These are phyloP conservation scores for Mortierella antarctica DNA, from an alignment of 192 early-diverging fungal genomes.

Conservation along the genomic window DNA sequence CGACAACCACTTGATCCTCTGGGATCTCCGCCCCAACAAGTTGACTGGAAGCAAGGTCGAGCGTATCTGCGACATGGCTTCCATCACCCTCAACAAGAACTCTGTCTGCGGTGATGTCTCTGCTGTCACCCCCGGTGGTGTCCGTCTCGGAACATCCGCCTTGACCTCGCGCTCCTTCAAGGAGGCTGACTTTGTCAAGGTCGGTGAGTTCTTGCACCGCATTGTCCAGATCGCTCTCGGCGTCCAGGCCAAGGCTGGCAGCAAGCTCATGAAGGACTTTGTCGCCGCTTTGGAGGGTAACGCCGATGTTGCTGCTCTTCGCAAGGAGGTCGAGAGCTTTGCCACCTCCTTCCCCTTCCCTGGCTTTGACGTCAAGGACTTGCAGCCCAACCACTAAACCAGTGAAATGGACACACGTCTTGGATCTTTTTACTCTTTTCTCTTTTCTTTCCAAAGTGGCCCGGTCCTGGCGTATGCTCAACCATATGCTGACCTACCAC, in stretches of 20 bases:
- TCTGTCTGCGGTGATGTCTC: conserved; percentile 96
- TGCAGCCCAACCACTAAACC: conserved; percentile 48
- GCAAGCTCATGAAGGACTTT: conserved; percentile 99
- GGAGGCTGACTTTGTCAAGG: conserved; percentile 95
- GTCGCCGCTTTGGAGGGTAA: conserved; percentile 80
- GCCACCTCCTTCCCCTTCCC: conserved; percentile 98
- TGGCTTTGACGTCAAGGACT: conserved; percentile 61
- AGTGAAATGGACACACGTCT: not conserved
- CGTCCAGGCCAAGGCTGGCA: conserved; percentile 87
- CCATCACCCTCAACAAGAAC: conserved; percentile 99
- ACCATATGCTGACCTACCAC: conserved; percentile 23
- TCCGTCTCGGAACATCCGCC: conserved; percentile 94
- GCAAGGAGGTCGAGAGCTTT: conserved; percentile 92
- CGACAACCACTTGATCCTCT: conserved; percentile 98
- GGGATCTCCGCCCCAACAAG: conserved; percentile 93
- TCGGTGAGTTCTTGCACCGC: conserved; percentile 96
- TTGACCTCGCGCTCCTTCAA: conserved; percentile 97
- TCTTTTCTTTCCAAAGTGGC: conserved; percentile 1
- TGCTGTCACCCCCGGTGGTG: conserved; percentile 97
- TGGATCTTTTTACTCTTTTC: not conserved
- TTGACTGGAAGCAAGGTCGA: conserved; percentile 98
- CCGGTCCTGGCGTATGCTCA: conserved; percentile 36
- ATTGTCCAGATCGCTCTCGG: conserved; percentile 89
- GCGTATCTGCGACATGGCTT: conserved; percentile 97
- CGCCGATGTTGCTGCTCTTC: conserved; percentile 83